A percentile compares a stretch with the other conserved stretches of the same genome.
These are phyloP conservation scores for Lasiodiplodia sp. DNA, from an alignment of 2,329 filamentous ascomycete species.

Conservation along the genomic window DNA sequence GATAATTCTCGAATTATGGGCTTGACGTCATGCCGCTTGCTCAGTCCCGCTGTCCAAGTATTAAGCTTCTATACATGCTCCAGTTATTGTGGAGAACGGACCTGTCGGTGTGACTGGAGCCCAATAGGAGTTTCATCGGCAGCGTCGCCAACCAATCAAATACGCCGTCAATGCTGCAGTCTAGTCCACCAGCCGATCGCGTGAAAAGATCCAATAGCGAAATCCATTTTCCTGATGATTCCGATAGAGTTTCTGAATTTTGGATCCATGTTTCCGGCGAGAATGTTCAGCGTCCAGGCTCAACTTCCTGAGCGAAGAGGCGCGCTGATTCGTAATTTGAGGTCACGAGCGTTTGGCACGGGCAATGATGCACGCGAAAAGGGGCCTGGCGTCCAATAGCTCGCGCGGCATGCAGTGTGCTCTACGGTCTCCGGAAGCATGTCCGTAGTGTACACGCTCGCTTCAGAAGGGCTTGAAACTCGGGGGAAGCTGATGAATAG, in stretches of 20 bases:
- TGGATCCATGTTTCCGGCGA: not conserved
- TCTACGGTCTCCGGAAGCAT: not conserved
- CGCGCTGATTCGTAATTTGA: not conserved
- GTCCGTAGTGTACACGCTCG: not conserved
- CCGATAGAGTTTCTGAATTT: not conserved
- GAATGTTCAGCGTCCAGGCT: not conserved
- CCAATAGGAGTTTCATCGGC: slow-evolving; percentile 9
- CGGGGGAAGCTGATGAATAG: not conserved
- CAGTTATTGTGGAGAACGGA: slow-evolving; percentile 14
- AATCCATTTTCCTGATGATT: slow-evolving; percentile 13
- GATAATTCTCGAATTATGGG: not conserved
- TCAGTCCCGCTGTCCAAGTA: not conserved
- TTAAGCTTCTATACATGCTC: not conserved
- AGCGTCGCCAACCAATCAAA: not conserved
- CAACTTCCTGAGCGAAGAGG: not conserved
- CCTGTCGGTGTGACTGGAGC: not conserved
- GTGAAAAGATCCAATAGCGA: not conserved
- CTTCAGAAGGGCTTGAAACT: no score
- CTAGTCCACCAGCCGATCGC: slow-evolving; percentile 10
- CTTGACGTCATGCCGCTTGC: slow-evolving; percentile 11
- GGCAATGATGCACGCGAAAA: not conserved
- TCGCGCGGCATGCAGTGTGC: not conserved
- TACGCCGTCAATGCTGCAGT: not conserved
- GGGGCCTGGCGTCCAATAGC: not conserved
- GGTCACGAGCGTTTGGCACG: not conserved